Conservation (phyloP, 139 green algal genomes). For the Micractinium conductrix region DNA sequence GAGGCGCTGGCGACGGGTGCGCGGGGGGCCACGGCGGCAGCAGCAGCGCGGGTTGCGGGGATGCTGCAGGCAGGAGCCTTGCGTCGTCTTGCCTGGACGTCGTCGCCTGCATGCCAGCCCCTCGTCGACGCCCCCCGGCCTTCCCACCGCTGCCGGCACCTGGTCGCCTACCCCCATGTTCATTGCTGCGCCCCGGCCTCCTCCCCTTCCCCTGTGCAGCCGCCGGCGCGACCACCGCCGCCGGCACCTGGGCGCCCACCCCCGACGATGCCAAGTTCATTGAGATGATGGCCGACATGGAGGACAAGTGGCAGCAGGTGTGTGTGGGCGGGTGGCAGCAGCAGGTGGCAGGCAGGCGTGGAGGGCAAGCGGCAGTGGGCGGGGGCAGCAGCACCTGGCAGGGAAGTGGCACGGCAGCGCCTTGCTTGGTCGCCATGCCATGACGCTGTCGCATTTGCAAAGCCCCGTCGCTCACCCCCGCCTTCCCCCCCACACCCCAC, state of each 20-base stretch:
- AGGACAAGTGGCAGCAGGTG: slow-evolving; percentile 77
- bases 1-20: slow-evolving; percentile 43
- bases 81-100: no score
- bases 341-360: not conserved
- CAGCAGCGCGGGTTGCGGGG: no score
- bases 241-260: slow-evolving; percentile 79
- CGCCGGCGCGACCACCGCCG: slow-evolving; percentile 68
- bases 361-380: not conserved
- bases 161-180: no score
- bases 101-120: no score
- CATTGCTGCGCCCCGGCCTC: not conserved
- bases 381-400: no score
- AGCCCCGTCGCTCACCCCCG: not conserved
- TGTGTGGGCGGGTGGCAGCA: not conserved
- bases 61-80: no score
- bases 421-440: no score
- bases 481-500: not conserved
- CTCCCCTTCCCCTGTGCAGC: slow-evolving; percentile 42
- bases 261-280: slow-evolving; percentile 79
- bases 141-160: no score
- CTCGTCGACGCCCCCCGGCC: no score
- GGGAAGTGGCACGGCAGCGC: no score
- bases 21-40: no score
- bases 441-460: no score
- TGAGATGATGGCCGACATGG: slow-evolving; percentile 76